Evolutionary conservation across 176 grass and related monocot genomes (phyloP).

Genomic region (Oryza brachyantha): DNA sequence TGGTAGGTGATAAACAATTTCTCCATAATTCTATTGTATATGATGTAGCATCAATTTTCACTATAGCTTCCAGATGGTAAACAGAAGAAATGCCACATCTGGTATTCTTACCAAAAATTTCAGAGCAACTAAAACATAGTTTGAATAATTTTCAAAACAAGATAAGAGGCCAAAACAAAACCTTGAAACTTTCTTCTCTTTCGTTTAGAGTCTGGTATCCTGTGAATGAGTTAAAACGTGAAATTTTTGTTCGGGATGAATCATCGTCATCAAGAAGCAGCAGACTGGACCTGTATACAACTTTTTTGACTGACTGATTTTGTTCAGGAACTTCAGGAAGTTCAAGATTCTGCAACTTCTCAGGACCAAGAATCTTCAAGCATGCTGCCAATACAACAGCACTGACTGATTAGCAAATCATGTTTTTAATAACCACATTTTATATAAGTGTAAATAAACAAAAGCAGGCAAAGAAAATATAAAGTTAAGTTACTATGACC

Average conservation of each 20-base stretch:
- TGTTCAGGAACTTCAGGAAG: constrained; percentile 45
- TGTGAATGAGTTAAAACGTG: constrained; percentile 78
- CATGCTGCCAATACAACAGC: constrained; percentile 65
- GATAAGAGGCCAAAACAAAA: constrained; percentile 32
- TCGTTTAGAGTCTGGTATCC: constrained; percentile 78
- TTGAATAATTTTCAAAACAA: constrained; percentile 32
- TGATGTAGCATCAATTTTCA: background rate
- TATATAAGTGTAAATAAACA: background rate
- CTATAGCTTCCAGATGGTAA: background rate
- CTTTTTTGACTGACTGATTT: constrained; percentile 42
- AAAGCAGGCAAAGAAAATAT: background rate
- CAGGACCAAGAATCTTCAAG: constrained; percentile 56
- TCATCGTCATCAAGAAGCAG: constrained; percentile 26
- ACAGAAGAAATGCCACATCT: background rate
- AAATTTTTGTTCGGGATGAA: constrained; percentile 9
- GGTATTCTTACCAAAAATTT: constrained; percentile 15
- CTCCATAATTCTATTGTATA: background rate
- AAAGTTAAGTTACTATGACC: background rate
- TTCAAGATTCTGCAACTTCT: constrained; percentile 60
- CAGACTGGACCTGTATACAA: constrained; percentile 57
- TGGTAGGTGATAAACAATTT: background rate
- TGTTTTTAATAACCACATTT: background rate
- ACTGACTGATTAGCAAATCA: constrained; percentile 20
- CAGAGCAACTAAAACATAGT: background rate
- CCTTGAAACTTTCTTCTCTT: constrained; percentile 96